These are phyloP conservation scores for Gentiana dahurica DNA, from an alignment of 257 asterid species.

Conservation along the genomic window DNA sequence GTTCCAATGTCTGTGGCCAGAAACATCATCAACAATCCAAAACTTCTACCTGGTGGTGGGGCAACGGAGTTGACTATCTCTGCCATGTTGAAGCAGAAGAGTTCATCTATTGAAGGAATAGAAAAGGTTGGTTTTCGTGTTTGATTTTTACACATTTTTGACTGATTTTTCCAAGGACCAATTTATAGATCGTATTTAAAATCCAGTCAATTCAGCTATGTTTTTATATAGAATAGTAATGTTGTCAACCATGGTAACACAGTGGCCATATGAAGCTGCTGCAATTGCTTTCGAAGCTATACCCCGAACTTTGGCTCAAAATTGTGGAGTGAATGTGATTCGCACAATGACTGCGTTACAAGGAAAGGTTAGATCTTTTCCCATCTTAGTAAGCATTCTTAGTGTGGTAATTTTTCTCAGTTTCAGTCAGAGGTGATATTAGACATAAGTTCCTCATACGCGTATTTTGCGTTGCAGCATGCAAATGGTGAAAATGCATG, in stretches of 20 bases:
- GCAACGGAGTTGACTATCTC: slow-evolving; percentile 96
- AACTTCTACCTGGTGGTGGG: slow-evolving; percentile 98
- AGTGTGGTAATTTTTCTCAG: background rate
- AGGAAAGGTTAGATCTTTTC: slow-evolving; percentile 58
- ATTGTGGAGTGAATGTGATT: slow-evolving; percentile 94
- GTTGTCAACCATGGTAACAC: slow-evolving; percentile 5
- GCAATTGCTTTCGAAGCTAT: slow-evolving; percentile 96
- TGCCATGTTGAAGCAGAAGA: slow-evolving; percentile 76
- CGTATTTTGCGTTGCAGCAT: slow-evolving; percentile 33
- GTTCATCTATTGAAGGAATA: slow-evolving; percentile 83
- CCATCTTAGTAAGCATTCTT: background rate
- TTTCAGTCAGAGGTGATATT: background rate
- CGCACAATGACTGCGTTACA: slow-evolving; percentile 92
- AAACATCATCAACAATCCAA: slow-evolving; percentile 83
- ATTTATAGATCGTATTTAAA: background rate
- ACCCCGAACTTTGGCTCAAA: slow-evolving; percentile 95
- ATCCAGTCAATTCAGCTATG: background rate
- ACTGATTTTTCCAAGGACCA: background rate
- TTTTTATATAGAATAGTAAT: background rate
- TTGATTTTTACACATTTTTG: background rate
- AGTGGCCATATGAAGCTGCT: slow-evolving; percentile 99
- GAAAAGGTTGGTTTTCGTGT: slow-evolving; percentile 47
- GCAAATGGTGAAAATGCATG: slow-evolving; percentile 96
- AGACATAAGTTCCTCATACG: no score
- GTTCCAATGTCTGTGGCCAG: slow-evolving; percentile 84